Conservation (phyloP, 148 eudicot species). For the Camellia granthamiana region DNA sequence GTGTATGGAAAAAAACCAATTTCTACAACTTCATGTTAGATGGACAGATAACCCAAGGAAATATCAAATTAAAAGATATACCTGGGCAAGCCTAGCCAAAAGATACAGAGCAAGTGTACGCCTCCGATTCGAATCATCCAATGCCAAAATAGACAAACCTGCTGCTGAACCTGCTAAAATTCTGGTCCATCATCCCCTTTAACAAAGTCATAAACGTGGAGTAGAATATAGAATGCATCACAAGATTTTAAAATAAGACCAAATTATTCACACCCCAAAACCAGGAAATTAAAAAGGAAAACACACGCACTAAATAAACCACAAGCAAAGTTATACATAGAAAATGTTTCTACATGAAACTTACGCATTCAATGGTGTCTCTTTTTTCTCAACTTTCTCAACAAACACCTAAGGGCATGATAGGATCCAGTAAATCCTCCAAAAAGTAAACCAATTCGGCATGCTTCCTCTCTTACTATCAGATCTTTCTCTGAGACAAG, state of each 20-base stretch:
- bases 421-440: slow-evolving; percentile 99
- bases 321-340: neutral
- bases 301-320: neutral
- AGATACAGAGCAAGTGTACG: slow-evolving; percentile 96
- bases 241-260: slow-evolving; percentile 14
- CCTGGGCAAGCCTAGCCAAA: slow-evolving; percentile 92
- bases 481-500: slow-evolving; percentile 98
- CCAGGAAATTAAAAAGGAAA: neutral
- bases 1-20: neutral
- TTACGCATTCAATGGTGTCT: slow-evolving; percentile 88
- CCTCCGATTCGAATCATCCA: slow-evolving; percentile 88
- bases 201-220: slow-evolving; percentile 62
- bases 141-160: slow-evolving; percentile 92
- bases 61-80: slow-evolving; percentile 20
- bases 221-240: slow-evolving; percentile 28
- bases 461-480: slow-evolving; percentile 98
- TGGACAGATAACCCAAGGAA: neutral
- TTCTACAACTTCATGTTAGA: neutral
- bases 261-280: slow-evolving; percentile 12
- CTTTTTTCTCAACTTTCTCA: slow-evolving; percentile 86
- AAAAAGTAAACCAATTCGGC: slow-evolving; percentile 90
- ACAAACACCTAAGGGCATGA: slow-evolving; percentile 85
- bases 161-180: slow-evolving; percentile 97
- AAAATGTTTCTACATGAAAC: slow-evolving; percentile 27
- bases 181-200: slow-evolving; percentile 95